Evolutionary conservation across 2,329 filamentous ascomycete genomes (phyloP).

Genomic region (Phyllosticta citribraziliensis): DNA sequence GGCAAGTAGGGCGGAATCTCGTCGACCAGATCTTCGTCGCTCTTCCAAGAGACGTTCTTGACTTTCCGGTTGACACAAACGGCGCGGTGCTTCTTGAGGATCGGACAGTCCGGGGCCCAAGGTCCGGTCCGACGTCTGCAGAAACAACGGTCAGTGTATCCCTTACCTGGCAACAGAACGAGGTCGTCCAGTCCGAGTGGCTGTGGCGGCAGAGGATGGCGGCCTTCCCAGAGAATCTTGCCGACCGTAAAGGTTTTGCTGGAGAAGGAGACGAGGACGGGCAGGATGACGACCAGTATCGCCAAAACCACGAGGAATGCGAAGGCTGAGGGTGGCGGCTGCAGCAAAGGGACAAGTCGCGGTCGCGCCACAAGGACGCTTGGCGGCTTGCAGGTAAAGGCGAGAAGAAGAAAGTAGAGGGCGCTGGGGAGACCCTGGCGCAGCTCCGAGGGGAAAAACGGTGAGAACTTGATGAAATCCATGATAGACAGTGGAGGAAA

Average conservation of each 20-base stretch:
- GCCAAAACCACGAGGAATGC: background rate
- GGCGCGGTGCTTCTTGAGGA: background rate
- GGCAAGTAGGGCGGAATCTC: background rate
- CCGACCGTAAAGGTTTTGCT: background rate
- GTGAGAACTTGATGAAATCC: background rate
- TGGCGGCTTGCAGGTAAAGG: background rate
- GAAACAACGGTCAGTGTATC: background rate
- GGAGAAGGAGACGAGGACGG: background rate
- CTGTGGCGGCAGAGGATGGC: background rate
- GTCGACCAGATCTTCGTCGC: background rate
- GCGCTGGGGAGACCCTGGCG: background rate
- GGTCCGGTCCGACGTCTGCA: background rate
- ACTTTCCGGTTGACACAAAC: background rate
- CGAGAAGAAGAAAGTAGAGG: background rate
- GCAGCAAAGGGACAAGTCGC: background rate
- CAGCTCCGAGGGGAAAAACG: background rate
- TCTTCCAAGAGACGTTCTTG: background rate
- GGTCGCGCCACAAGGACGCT: background rate
- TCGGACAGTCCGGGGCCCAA: background rate
- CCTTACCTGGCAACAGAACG: background rate
- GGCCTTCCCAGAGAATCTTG: background rate
- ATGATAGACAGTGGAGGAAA: background rate
- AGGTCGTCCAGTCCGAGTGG: background rate
- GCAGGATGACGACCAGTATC: background rate
- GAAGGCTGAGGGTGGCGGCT: background rate